Evolutionary conservation across 768 basidiomycete genomes (phyloP).

Genomic region (Exidia glandulosa): DNA sequence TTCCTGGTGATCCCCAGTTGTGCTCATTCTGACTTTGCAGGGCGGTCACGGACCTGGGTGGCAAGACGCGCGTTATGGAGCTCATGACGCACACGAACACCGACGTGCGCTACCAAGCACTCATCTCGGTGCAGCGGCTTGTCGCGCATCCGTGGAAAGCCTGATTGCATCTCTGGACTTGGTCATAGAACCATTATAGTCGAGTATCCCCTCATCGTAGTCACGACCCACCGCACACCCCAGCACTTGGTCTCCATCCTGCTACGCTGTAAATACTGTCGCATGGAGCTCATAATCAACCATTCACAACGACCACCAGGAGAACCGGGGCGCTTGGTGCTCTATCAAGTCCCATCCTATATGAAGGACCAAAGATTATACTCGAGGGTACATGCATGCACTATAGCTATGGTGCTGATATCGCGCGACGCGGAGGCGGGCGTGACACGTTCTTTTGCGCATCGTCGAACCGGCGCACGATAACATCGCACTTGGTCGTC

Average conservation of each 20-base stretch:
- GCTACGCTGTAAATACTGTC: too few relatives aligned
- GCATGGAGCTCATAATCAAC: too few relatives aligned
- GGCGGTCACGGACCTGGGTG: constrained; percentile 72
- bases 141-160: constrained; percentile 76
- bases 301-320: too few relatives aligned
- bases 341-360: too few relatives aligned
- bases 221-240: too few relatives aligned
- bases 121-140: constrained; percentile 82
- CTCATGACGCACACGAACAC: constrained; percentile 82
- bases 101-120: constrained; percentile 86
- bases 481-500: constrained; percentile 76
- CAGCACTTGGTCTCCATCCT: too few relatives aligned
- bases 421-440: constrained; percentile 34
- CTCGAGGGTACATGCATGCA: neutral
- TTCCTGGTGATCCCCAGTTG: neutral
- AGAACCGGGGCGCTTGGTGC: too few relatives aligned
- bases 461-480: constrained; percentile 86
- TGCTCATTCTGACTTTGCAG: constrained; percentile 26
- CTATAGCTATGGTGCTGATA: constrained; percentile 30
- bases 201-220: too few relatives aligned
- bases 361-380: too few relatives aligned
- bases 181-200: too few relatives aligned
- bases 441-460: constrained; percentile 41
- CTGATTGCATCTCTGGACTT: neutral
- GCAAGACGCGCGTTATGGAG: constrained; percentile 80